These are phyloP conservation scores for Fusarium irregulare DNA, from an alignment of 2,329 filamentous ascomycete species.

Conservation along the genomic window DNA sequence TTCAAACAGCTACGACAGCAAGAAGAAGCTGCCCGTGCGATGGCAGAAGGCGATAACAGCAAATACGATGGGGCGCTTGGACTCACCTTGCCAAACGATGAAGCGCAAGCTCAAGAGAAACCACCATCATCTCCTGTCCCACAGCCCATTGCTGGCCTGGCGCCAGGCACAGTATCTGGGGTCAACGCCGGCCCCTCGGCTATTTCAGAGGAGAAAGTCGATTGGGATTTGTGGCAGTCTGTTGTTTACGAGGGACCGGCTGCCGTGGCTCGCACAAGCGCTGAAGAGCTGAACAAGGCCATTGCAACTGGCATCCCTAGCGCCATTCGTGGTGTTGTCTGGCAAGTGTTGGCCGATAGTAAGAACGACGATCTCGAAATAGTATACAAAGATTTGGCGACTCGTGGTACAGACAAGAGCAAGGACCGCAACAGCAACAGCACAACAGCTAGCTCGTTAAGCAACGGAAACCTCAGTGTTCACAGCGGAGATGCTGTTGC, in stretches of 20 bases:
- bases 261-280: constrained; percentile 86
- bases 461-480: constrained; percentile 65
- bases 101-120: constrained; percentile 46
- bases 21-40: constrained; percentile 72
- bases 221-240: constrained; percentile 98
- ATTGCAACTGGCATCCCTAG: constrained; percentile 95
- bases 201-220: constrained; percentile 79
- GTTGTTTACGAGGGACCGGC: constrained; percentile 95
- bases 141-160: constrained; percentile 74
- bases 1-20: constrained; percentile 82
- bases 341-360: constrained; percentile 96
- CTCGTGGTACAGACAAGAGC: constrained; percentile 84
- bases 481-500: constrained; percentile 72
- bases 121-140: constrained; percentile 64
- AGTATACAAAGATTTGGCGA: constrained; percentile 85
- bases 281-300: constrained; percentile 88
- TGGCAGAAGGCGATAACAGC: constrained; percentile 63
- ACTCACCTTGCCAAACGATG: constrained; percentile 43
- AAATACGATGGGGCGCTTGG: constrained; percentile 52
- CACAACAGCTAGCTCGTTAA: constrained; percentile 62
- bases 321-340: constrained; percentile 96
- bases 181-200: constrained; percentile 80
- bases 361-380: constrained; percentile 90
- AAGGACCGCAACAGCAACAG: constrained; percentile 69
- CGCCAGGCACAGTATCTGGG: constrained; percentile 87